Base-by-base conservation (phyloP, 1,284 basidiomycete genomes). In the Gomphus bonarii region DNA sequence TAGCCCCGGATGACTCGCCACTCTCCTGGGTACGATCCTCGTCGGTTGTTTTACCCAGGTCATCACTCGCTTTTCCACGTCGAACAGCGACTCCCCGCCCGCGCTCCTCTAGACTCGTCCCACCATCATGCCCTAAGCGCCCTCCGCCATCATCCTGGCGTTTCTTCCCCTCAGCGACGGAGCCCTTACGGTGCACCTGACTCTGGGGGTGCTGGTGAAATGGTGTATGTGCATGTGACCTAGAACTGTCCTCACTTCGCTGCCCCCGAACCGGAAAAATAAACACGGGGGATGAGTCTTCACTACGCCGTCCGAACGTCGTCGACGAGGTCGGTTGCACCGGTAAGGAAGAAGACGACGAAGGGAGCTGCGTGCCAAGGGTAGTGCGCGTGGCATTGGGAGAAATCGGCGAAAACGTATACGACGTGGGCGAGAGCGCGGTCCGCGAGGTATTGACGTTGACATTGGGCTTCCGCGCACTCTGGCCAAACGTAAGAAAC, bases 401-500 rank as follows among this genome's bases (percentile, higher is more conserved):
- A 3, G 14, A 31, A 30, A 9, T 30, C 10, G 46, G 46, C 8
- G 46, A 14, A 25, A 48, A 48, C 3, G 28, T 31, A 14, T 48
- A n/a, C n/a, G 46, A 31, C 28, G 11, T 14, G 3, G 46, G 28
- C 5, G 46, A 20, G 22, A 6, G 46, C 22, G 12, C 12, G 25
- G 22, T 48, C 9, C 46, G 46, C 5, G 46, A 25, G 22, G 46
- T 48, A 31, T 48, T 47, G 22, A 47, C 30, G 20, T 16, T 38
- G 25, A 36, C 31, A 16, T 8, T 50, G 33, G 33, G 33, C 33
- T 25, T 50, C 7, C 49, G 49, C n/a, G 31, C 35, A 11, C 31
- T 22, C 22, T 52, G 50, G 31, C 54, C 54, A 28, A 55, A 55
- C 5, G 54, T 55, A 33, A 54, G 52, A 20, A 55, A 55, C 9